phyloP scores from a whole-genome alignment of 2,329 filamentous ascomycete species.

The Curvularia lunata region DNA sequence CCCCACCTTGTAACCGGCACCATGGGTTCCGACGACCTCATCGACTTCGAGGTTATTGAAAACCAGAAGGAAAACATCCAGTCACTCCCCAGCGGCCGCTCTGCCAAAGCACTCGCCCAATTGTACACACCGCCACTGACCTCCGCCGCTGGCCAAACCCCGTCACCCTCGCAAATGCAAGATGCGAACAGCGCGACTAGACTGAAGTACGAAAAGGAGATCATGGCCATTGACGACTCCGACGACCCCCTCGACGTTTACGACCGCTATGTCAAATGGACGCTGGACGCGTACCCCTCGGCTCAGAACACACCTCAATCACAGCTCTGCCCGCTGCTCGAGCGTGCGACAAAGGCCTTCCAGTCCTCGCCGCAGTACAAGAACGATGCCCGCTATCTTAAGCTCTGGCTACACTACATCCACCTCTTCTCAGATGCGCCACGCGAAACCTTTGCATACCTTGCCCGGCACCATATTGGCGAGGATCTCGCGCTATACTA shows the following conservation, averaged over 20 bases:
- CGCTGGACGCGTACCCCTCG: slow-evolving; percentile 90
- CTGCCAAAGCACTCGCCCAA: slow-evolving; percentile 84
- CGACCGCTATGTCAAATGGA: slow-evolving; percentile 97
- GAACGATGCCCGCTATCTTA: slow-evolving; percentile 92
- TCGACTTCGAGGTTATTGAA: slow-evolving; percentile 89
- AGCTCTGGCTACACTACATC: slow-evolving; percentile 94
- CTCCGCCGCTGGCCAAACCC: slow-evolving; percentile 55
- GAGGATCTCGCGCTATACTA: slow-evolving; percentile 90
- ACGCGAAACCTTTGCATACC: slow-evolving; percentile 88
- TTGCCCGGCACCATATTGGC: slow-evolving; percentile 86
- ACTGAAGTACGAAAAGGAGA: slow-evolving; percentile 83
- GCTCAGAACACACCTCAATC: slow-evolving; percentile 90
- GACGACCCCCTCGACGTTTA: slow-evolving; percentile 96
- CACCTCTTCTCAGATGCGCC: slow-evolving; percentile 91
- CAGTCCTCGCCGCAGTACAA: slow-evolving; percentile 86
- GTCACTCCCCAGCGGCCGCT: slow-evolving; percentile 84
- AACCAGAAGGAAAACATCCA: slow-evolving; percentile 98
- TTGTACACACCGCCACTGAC: slow-evolving; percentile 70
- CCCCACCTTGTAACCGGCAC: slow-evolving; percentile 29
- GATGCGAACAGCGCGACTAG: slow-evolving; percentile 80
- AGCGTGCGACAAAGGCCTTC: slow-evolving; percentile 91
- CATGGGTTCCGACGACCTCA: slow-evolving; percentile 57
- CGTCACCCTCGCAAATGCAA: slow-evolving; percentile 70
- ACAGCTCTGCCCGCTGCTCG: slow-evolving; percentile 85
- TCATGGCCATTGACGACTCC: slow-evolving; percentile 78